Evolutionary conservation across 139 green algal species (phyloP).

Genomic region (Micractinium sp.): DNA sequence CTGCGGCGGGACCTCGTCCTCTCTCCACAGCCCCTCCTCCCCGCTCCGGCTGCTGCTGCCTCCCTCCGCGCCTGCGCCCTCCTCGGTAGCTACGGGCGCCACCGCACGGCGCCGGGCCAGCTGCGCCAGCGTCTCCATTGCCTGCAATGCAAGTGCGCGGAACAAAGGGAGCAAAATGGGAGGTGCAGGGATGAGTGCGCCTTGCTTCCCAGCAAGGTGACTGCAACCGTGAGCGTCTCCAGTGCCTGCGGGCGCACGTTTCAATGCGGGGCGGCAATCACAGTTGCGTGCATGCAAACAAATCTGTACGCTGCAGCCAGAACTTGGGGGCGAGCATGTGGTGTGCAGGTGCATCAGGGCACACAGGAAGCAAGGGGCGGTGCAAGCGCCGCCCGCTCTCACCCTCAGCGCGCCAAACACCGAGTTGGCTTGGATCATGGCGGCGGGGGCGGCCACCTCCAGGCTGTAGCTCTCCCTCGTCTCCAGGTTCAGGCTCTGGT

Average conservation of each 20-base stretch:
- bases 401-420: conserved; percentile 59
- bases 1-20: background rate
- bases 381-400: too few species aligned
- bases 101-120: conserved; percentile 41
- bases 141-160: conserved; percentile 43
- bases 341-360: too few species aligned
- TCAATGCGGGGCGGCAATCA: too few species aligned
- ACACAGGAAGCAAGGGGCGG: too few species aligned
- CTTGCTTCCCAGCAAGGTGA: too few species aligned
- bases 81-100: background rate
- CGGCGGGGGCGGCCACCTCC: conserved; percentile 25
- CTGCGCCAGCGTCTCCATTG: conserved; percentile 67
- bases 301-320: too few species aligned
- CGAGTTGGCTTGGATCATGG: conserved; percentile 34
- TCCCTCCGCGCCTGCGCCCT: background rate
- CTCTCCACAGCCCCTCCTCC: background rate
- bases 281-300: too few species aligned
- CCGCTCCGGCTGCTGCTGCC: background rate
- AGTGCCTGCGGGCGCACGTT: too few species aligned
- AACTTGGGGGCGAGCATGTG: too few species aligned
- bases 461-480: conserved; percentile 61
- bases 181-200: too few species aligned
- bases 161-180: too few species aligned
- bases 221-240: too few species aligned
- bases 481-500: conserved; percentile 56